Percentiles rank a stretch among this genome's conserved stretches.
These are phyloP conservation scores for Hortaea werneckii DNA, from an alignment of 2,329 filamentous ascomycete genomes.

Conservation along the genomic window DNA sequence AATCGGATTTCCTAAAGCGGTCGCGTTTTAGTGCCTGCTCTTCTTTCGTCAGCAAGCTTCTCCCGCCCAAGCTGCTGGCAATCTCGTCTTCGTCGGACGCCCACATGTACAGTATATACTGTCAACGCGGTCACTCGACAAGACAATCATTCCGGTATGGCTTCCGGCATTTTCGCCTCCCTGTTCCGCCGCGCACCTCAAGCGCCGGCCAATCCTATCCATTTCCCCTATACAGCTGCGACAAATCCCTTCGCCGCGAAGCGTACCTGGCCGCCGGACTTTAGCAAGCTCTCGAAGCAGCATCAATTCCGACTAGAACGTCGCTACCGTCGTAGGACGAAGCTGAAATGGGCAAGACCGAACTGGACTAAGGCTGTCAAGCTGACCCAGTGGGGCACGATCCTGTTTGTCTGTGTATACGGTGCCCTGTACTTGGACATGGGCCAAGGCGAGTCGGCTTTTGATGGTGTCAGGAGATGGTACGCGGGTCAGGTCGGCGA, in stretches of 20 bases:
- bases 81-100: too few species aligned
- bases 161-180: slow-evolving; percentile 13
- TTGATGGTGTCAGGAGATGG: slow-evolving; percentile 38
- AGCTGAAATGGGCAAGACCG: slow-evolving; percentile 51
- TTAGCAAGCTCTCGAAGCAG: slow-evolving; percentile 56
- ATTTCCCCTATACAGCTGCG: slow-evolving; percentile 29
- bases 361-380: slow-evolving; percentile 55
- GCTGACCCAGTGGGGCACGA: slow-evolving; percentile 52
- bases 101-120: too few species aligned
- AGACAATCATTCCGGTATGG: slow-evolving; percentile 5
- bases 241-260: slow-evolving; percentile 55
- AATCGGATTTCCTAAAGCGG: too few species aligned
- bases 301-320: slow-evolving; percentile 71
- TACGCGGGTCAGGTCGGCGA: background rate
- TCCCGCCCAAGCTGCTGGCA: too few species aligned
- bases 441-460: slow-evolving; percentile 40
- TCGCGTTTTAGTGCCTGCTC: too few species aligned
- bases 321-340: slow-evolving; percentile 62
- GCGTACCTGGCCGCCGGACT: slow-evolving; percentile 70
- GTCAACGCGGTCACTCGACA: too few species aligned
- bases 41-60: too few species aligned
- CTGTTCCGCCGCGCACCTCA: slow-evolving; percentile 16
- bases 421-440: slow-evolving; percentile 51
- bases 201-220: slow-evolving; percentile 9
- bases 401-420: slow-evolving; percentile 47